Conservation (phyloP, 1,284 basidiomycete species). For the Phaffia rhodozyma region DNA sequence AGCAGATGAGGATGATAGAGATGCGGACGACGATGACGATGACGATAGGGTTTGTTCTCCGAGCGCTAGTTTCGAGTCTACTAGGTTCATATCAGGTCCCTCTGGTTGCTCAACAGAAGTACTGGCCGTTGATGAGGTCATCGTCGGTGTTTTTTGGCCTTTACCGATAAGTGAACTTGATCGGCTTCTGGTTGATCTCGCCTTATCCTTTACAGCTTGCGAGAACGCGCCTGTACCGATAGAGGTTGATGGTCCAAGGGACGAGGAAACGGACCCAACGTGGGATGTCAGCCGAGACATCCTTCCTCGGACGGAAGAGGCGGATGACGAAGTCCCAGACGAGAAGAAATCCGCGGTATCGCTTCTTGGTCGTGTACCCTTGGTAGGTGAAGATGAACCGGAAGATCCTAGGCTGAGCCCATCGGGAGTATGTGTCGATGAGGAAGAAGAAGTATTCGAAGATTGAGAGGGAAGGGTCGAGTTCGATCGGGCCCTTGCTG, state of each 20-base stretch:
- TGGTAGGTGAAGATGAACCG: not conserved
- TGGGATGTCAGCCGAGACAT: not conserved
- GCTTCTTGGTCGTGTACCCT: not conserved
- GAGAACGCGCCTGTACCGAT: too few species aligned
- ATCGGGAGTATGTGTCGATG: not conserved
- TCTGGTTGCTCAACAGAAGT: not conserved
- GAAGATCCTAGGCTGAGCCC: not conserved
- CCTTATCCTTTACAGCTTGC: too few species aligned
- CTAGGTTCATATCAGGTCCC: not conserved
- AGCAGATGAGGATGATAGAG: not conserved
- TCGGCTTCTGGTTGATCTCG: too few species aligned
- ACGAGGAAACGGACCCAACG: not conserved
- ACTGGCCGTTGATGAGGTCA: not conserved
- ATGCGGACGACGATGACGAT: not conserved
- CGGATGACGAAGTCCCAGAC: not conserved
- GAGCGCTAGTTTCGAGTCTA: not conserved
- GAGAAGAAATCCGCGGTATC: not conserved
- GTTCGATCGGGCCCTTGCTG: not conserved
- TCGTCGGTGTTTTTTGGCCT: not conserved
- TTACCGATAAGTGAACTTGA: too few species aligned
- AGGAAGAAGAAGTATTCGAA: not conserved
- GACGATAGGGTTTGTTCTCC: not conserved
- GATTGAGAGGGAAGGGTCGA: not conserved
- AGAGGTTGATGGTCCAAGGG: too few species aligned
- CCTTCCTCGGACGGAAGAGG: not conserved